Conservation (phyloP, 768 basidiomycete species). For the Rhodotorula diobovata region DNA sequence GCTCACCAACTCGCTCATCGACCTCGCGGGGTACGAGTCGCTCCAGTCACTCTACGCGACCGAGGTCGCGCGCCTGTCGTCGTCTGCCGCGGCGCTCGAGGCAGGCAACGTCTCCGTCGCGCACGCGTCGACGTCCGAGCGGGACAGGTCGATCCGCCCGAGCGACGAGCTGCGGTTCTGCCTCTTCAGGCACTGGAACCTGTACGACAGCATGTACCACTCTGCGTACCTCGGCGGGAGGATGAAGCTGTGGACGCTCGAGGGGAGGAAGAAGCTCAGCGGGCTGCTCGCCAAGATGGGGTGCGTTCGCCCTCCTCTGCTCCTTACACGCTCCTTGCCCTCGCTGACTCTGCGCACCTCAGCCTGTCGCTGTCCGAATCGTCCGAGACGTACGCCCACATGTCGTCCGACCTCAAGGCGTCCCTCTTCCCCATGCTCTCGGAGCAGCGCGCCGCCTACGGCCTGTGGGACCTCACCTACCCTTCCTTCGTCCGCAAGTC, state of each 20-base stretch:
- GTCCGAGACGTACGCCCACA: slow-evolving; percentile 86
- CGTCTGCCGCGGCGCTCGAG: slow-evolving; percentile 15
- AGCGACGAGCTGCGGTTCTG: slow-evolving; percentile 90
- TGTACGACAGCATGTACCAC: slow-evolving; percentile 97
- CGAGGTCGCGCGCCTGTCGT: slow-evolving; percentile 76
- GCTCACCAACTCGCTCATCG: slow-evolving; percentile 80
- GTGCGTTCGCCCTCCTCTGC: slow-evolving; percentile 50
- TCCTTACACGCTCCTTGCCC: not conserved
- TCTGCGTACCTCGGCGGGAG: slow-evolving; percentile 93
- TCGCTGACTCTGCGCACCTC: not conserved
- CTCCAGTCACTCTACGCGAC: slow-evolving; percentile 76
- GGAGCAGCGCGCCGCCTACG: slow-evolving; percentile 87
- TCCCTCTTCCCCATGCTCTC: slow-evolving; percentile 74
- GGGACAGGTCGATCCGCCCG: slow-evolving; percentile 74
- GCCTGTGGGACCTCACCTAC: slow-evolving; percentile 85
- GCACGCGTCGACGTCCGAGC: slow-evolving; percentile 46
- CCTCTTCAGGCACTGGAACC: slow-evolving; percentile 92
- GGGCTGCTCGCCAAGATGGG: slow-evolving; percentile 98
- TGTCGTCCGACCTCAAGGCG: slow-evolving; percentile 91
- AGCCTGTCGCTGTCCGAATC: slow-evolving; percentile 93
- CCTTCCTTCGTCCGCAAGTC: slow-evolving; percentile 88
- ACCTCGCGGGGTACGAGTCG: slow-evolving; percentile 75
- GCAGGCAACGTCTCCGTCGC: slow-evolving; percentile 2
- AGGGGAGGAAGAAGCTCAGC: slow-evolving; percentile 78
- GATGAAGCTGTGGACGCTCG: slow-evolving; percentile 93